These are phyloP conservation scores for Phycomyces nitens DNA, from an alignment of 192 early-diverging fungal genomes.

Conservation along the genomic window DNA sequence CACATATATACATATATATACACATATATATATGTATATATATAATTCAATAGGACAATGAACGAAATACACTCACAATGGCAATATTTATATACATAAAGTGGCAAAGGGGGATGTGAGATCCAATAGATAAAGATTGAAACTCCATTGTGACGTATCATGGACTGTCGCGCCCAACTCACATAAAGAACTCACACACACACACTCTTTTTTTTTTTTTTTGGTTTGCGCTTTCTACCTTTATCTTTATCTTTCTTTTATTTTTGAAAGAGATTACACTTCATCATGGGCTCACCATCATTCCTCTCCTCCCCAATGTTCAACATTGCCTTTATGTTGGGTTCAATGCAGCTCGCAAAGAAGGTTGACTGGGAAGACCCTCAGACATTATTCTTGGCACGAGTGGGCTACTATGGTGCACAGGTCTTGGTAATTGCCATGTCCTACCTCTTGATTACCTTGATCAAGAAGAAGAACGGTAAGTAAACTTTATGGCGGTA, in stretches of 20 bases:
- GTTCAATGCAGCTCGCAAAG: constrained; percentile 67
- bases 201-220: too few species aligned
- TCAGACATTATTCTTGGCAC: constrained; percentile 52
- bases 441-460: constrained; percentile 35
- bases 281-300: constrained; percentile 32
- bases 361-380: constrained; percentile 68
- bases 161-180: too few species aligned
- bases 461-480: constrained; percentile 73
- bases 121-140: too few species aligned
- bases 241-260: constrained; percentile 7
- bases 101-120: too few species aligned
- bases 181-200: too few species aligned
- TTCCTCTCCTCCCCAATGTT: constrained; percentile 33
- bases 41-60: too few species aligned
- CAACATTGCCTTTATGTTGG: constrained; percentile 63
- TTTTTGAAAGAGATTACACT: background rate
- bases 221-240: background rate
- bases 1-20: too few species aligned
- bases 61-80: too few species aligned
- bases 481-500: constrained; percentile 16
- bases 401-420: constrained; percentile 54
- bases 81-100: too few species aligned
- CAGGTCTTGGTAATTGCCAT: constrained; percentile 54
- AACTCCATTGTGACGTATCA: too few species aligned
- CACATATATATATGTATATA: too few species aligned